A percentile compares a stretch with the other conserved stretches of the same genome.
Conservation (phyloP, 1,284 basidiomycete species). For the Cystobasidium pallidum region DNA sequence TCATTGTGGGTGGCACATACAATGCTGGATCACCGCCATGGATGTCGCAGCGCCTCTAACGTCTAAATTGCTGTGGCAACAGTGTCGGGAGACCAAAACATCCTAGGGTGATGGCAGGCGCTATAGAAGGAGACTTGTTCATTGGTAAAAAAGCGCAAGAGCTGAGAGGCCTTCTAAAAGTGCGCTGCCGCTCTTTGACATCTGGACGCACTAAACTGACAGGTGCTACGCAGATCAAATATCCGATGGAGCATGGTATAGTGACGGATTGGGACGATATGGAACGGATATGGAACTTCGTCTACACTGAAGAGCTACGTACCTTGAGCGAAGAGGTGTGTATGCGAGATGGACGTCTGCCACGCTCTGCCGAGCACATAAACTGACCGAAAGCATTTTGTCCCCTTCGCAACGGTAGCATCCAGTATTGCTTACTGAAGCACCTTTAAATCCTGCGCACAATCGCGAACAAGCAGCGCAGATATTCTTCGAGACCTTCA, state of each 20-base stretch:
- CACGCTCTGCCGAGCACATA: no score
- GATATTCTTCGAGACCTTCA: conserved; percentile 99
- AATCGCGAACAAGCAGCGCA: conserved; percentile 95
- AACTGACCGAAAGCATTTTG: no score
- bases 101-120: conserved; percentile 93
- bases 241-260: conserved; percentile 78
- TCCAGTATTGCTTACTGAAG: conserved; percentile 92
- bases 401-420: conserved; percentile 78
- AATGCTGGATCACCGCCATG: neutral
- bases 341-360: conserved; percentile 31
- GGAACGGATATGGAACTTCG: conserved; percentile 97
- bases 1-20: conserved; percentile 74
- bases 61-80: conserved; percentile 28
- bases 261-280: conserved; percentile 97
- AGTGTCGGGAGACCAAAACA: conserved; percentile 96
- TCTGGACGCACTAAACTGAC: neutral
- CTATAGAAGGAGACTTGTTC: conserved; percentile 84
- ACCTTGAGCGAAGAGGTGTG: conserved; percentile 92
- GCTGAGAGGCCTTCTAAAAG: conserved; percentile 87
- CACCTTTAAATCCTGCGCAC: conserved; percentile 88
- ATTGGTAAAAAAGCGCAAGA: conserved; percentile 93
- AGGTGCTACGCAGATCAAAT: conserved; percentile 61
- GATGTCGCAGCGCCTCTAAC: neutral
- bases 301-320: conserved; percentile 90
- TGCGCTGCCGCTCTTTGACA: conserved; percentile 55